These are phyloP conservation scores for Thuidium tamariscinum DNA, from an alignment of 225 moss, liverwort and hornwort genomes.

Conservation along the genomic window DNA sequence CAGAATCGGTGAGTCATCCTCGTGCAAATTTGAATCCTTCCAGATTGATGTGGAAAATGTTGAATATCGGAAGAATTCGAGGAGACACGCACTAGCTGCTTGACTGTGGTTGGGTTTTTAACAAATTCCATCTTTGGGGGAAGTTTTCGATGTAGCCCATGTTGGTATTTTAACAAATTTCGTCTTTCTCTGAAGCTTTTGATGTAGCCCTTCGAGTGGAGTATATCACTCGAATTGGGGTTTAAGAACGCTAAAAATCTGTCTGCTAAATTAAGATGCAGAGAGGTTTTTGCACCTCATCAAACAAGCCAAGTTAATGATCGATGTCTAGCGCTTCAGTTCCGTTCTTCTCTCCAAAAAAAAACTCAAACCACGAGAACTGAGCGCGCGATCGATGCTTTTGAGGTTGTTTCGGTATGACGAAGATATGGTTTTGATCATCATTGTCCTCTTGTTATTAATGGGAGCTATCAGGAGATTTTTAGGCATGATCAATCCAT, in stretches of 20 bases:
- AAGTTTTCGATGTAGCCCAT: neutral
- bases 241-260: neutral
- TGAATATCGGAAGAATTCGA: neutral
- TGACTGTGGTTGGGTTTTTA: neutral
- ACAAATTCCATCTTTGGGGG: neutral
- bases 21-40: neutral
- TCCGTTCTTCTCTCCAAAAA: neutral
- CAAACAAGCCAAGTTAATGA: neutral
- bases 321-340: neutral
- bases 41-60: neutral
- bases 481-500: neutral
- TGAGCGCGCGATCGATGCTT: neutral
- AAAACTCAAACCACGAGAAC: neutral
- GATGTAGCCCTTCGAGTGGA: too few species aligned
- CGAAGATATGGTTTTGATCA: neutral
- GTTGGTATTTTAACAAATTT: too few species aligned
- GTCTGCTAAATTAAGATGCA: neutral
- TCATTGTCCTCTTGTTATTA: neutral
- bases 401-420: neutral
- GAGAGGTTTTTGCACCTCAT: too few species aligned
- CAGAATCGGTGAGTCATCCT: neutral
- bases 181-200: too few species aligned
- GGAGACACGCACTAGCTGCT: neutral
- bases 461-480: too few species aligned
- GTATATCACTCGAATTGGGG: neutral